Evolutionary conservation across 345 rosid species (phyloP).

Genomic region (Gossypium sturtianum): DNA sequence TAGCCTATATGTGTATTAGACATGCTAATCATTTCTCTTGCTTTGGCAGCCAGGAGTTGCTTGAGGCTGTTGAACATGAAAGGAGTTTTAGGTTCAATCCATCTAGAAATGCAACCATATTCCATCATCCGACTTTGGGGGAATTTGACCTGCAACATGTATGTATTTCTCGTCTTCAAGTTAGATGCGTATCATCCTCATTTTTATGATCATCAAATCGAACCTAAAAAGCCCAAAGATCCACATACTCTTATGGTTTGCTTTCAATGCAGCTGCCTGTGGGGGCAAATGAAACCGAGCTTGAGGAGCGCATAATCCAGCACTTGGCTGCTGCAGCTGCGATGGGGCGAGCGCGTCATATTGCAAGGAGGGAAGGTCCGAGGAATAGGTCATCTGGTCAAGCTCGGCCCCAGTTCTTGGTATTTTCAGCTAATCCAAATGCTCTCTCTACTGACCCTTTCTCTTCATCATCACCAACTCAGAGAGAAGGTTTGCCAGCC

Average conservation of each 20-base stretch:
- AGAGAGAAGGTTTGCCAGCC: conserved; percentile 47
- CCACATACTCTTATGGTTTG: conserved; percentile 13
- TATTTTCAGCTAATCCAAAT: conserved; percentile 58
- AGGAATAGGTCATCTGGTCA: conserved; percentile 68
- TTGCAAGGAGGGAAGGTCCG: conserved; percentile 74
- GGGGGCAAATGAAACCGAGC: conserved; percentile 76
- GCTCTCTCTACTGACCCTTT: conserved; percentile 34
- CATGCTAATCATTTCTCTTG: conserved; percentile 7
- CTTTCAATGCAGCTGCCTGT: conserved; percentile 43
- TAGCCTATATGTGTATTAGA: not conserved
- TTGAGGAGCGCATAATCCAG: conserved; percentile 94
- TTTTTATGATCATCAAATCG: conserved; percentile 3
- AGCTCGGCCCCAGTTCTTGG: conserved; percentile 70
- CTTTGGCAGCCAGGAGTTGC: conserved; percentile 72
- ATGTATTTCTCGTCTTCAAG: conserved; percentile 23
- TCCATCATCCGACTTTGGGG: conserved; percentile 89
- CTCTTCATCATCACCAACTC: not conserved
- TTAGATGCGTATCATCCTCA: not conserved
- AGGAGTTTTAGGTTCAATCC: conserved; percentile 67
- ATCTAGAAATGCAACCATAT: conserved; percentile 75
- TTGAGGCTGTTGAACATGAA: conserved; percentile 84
- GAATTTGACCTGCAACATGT: conserved; percentile 94
- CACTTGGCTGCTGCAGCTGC: conserved; percentile 79
- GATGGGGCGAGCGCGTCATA: conserved; percentile 81
- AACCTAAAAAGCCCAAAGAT: not conserved